These are phyloP conservation scores for Xylaria sp. DNA, from an alignment of 2,329 filamentous ascomycete species.

Conservation along the genomic window DNA sequence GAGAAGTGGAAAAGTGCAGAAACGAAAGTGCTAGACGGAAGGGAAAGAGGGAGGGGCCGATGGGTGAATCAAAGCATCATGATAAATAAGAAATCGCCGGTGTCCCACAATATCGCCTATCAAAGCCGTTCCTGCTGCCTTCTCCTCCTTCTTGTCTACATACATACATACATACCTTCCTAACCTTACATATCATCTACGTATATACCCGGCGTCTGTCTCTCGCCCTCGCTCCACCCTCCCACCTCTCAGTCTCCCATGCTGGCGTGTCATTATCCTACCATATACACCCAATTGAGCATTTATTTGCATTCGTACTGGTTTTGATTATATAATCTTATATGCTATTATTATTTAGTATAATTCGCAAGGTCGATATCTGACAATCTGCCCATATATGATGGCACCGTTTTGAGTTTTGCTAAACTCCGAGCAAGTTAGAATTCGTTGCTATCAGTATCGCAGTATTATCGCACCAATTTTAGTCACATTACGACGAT, in stretches of 20 bases:
- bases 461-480: neutral
- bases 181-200: too few species aligned
- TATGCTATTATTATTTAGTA: neutral
- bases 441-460: neutral
- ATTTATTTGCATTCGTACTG: slow-evolving; percentile 1
- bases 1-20: slow-evolving; percentile 18
- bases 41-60: slow-evolving; percentile 21
- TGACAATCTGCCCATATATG: slow-evolving; percentile 4
- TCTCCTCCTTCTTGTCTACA: neutral
- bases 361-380: slow-evolving; percentile 1
- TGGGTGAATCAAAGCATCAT: slow-evolving; percentile 38
- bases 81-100: slow-evolving; percentile 23
- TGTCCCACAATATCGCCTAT: slow-evolving; percentile 18
- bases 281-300: slow-evolving; percentile 8
- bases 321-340: slow-evolving; percentile 7
- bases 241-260: slow-evolving; percentile 4
- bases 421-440: neutral
- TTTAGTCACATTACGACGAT: neutral
- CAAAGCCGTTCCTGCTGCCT: slow-evolving; percentile 14
- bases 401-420: neutral
- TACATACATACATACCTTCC: too few species aligned
- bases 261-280: neutral
- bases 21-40: slow-evolving; percentile 2
- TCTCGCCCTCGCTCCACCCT: slow-evolving; percentile 1
- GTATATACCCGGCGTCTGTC: slow-evolving; percentile 11